Base-by-base conservation (phyloP, 2,329 filamentous ascomycete genomes). In the Fusarium illudens region DNA sequence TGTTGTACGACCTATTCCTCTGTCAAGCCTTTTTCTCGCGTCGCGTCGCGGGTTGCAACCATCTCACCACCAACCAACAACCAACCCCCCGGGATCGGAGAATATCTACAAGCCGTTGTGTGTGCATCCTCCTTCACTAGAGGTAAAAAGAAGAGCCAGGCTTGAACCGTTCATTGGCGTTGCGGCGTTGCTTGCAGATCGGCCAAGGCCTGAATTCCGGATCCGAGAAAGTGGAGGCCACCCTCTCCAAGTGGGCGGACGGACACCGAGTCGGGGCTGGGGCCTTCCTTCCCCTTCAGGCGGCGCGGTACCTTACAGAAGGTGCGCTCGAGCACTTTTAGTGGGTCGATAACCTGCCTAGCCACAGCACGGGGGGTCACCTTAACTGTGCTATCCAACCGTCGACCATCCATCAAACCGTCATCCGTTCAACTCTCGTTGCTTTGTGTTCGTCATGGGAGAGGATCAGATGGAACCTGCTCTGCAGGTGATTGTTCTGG, bases 401-500 rank as follows among this genome's bases (percentile, higher is more conserved):
- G 53, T 33, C 25, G 11, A 48, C 34, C 33, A 11, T 46, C 51
- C 34, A 25, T 56, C 51, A 60, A 44, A 54, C 58, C 46, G 52
- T 55, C 61, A 68, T 50, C 60, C 20, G 36, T 62, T 62, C 42
- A 51, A 49, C 52, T 49, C 30, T 62, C 29, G 29, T 37, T 60
- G 36, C 42, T 59, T 37, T 37, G n/a, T 52, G 27, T 30, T 60
- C 11, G 50, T 51, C 50, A 75, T 72, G 60, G 73, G 71, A 73
- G 71, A 70, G 48, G 68, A 73, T 44, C 60, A 72, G 46, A 60
- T 68, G 52, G 67, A 76, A 59, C 84, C 87, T 76, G 87, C 87
- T 37, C 80, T 93, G 79, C 90, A 93, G 79, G 89, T 93, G 48
- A 92, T 93, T 80, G 84, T 93, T 62, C 79, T 93, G 82, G 91